Conservation (phyloP, 192 early-diverging fungal species). For the Allomyces macrogynus region DNA sequence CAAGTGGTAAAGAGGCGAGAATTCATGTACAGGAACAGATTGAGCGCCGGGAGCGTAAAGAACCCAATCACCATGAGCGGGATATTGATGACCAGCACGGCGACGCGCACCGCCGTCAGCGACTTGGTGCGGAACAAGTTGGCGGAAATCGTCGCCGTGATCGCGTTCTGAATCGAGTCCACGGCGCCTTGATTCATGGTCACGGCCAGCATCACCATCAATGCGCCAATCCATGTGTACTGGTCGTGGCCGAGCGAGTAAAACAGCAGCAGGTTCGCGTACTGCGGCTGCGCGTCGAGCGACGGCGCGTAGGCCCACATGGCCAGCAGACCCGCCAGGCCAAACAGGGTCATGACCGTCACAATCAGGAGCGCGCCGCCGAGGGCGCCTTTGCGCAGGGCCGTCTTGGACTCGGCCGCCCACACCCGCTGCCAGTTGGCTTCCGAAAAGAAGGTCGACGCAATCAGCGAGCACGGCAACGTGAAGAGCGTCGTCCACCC, state of each 20-base stretch:
- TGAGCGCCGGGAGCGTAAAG: background rate
- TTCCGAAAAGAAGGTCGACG: slow-evolving; percentile 23
- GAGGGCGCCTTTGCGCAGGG: slow-evolving; percentile 10
- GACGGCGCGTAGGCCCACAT: background rate
- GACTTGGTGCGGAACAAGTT: background rate
- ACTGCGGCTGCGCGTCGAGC: background rate
- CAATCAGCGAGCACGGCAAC: slow-evolving; percentile 14
- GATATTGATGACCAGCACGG: background rate
- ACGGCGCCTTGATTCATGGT: slow-evolving; percentile 27
- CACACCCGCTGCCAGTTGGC: slow-evolving; percentile 31
- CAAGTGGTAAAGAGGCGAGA: no score
- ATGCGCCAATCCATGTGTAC: slow-evolving; percentile 10
- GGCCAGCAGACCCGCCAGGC: slow-evolving; percentile 16
- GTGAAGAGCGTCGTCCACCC: slow-evolving; percentile 20
- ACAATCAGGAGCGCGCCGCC: slow-evolving; percentile 12
- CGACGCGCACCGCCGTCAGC: background rate
- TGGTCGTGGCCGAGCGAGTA: slow-evolving; percentile 17
- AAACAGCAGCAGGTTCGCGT: slow-evolving; percentile 2
- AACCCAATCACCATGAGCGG: background rate
- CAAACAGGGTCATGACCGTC: slow-evolving; percentile 17
- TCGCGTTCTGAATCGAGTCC: slow-evolving; percentile 25
- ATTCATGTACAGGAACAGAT: background rate
- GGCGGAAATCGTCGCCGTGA: slow-evolving; percentile 12
- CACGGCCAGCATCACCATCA: slow-evolving; percentile 15
- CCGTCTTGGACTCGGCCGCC: slow-evolving; percentile 14